Evolutionary conservation across 192 early-diverging fungal species (phyloP), one percentile per base, ranked within the genome.

Genomic region (Gaertneriomyces semiglobifer): DNA sequence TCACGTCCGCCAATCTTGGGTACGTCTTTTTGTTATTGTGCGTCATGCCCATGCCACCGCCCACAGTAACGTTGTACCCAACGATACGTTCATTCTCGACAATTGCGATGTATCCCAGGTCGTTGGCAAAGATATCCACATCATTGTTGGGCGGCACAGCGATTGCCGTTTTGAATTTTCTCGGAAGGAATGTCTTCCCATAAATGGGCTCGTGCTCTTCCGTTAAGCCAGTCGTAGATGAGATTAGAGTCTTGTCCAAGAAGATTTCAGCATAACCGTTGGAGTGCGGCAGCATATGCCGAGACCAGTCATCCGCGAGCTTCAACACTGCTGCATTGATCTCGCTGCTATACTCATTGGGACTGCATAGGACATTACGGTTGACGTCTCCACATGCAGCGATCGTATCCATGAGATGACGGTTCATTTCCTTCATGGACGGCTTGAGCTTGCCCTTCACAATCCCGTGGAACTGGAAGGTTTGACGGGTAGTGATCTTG

Each of bases 311-410:
- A 12, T 72, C 73, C 7, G 88, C 78, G 63, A 98, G 92, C 41
- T 86, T 78, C 45, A 85, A 80, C 8, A 95, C 84, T 58, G 93
- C 84, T 38, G 77, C 79, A 78, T 98, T 93, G 41, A 95, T 69
- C 51, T 90, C 82, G 33, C 91, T 86, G 62, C 85, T 78, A 38
- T 84, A 77, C 72, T 93, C 92, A 75, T 93, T 91, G 62, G 93
- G 90, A 72, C 89, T 92, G 72, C 90, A 89, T 75, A 95, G 93
- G 62, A 98, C 92, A 82, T 95, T 98, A 64, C 95, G 87, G 82
- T 98, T 98, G 66, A 98, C 95, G 78, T 98, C 95, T 63, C 95
- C 95, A 77, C 95, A 98, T 53, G 95, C 95, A 46, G 95, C 95
- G 51, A 98, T 84, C 39, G 93, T 95, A 77, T 93, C 81, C 77